Evolutionary conservation across 2,329 filamentous ascomycete species (phyloP), one percentile per base, ranked within the genome.

Genomic region (Fusarium luffae): DNA sequence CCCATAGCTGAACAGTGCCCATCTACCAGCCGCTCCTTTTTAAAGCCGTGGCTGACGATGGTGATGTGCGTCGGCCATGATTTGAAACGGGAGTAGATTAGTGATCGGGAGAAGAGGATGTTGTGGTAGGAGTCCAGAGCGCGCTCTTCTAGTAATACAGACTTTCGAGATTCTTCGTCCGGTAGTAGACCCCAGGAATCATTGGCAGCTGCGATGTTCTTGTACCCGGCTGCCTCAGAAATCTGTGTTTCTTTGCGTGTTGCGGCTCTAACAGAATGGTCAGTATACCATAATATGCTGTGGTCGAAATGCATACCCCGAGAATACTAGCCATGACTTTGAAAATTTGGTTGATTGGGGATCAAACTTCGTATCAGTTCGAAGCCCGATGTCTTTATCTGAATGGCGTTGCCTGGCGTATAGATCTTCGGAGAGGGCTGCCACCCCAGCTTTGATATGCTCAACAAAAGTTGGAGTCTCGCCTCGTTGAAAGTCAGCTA

Each of bases 61-160:
- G 88, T 91, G 18, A 93, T 75, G 7, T 78, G 80, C 2, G 56
- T 52, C 0, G 91, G 91, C 84, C 90, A 93, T 12, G 34, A 34
- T 9, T 77, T 72, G 3, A 81, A 80, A 13, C 71, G 73, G 40
- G 76, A 66, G 66, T 81, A 80, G 74, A 88, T 89, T 37, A 80
- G 76, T 18, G 83, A 72, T 4, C 97, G 82, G 14, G 91, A 91
- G 77, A 94, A 94, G 18, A 97, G 80, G 7, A 97, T 81, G 76
- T 97, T 97, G 76, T 94, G 90, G 75, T 93, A 95, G 3, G 92
- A 95, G 79, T 98, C 94, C 2, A 95, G 89, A 0, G 94, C 93
- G 57, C 87, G 85, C 11, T 90, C 86, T 76, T 97, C 94, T 4
- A 88, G 75, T 1, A 88, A 76, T 19, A 93, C 81, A 10, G 56